Base-by-base conservation (phyloP, 1,284 basidiomycete species). In the Erythrobasidium hasegawianum region DNA sequence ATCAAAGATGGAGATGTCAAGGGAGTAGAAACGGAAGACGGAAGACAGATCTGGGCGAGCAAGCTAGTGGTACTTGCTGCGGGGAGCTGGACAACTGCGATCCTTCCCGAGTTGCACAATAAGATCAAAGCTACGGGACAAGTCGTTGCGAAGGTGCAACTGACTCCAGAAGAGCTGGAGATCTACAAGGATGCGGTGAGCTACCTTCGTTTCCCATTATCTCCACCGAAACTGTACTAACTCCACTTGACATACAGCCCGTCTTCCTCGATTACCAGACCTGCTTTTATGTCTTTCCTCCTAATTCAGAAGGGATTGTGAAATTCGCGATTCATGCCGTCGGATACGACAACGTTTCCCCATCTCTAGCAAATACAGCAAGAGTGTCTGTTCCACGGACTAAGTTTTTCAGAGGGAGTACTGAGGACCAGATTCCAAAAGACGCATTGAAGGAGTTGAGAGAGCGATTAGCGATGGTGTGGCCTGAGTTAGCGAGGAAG, bases 21-120 rank as follows among this genome's bases (percentile, higher is more conserved):
- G 1, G 88, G 88, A 0, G 88, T 90, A 1, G 76, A 77, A 39
- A 86, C 88, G 68, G 76, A 77, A 18, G 84, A 86, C 73, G 89
- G 87, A 0, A 81, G 81, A 24, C 72, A 73, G 11, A 83, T 84
- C 70, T 72, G 78, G 16, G 86, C 84, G 0, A 43, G 39, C 14
- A 81, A 84, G 43, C 70, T 83, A 29, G 81, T 88, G 4, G 79
- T 92, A 22, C 75, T 92, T 38, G 84, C 88, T 14, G 80, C 84
- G 5, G 90, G 90, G 22, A 84, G 89, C 5, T 92, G 92, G 93
- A 90, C 90, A 0, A 83, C 86, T 1, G 86, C 87, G 0, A 78
- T 87, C 1, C 89, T 94, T 74, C 83, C 85, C 7, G 81, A 82
- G 45, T 76, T 87, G 26, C 77, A 80, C n/a, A 73, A 77, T 9